Percentiles rank a stretch among this genome's conserved stretches.
Evolutionary conservation across 1,139 yeast genomes (phyloP).

Genomic region (Suhomyces ambrosiae): DNA sequence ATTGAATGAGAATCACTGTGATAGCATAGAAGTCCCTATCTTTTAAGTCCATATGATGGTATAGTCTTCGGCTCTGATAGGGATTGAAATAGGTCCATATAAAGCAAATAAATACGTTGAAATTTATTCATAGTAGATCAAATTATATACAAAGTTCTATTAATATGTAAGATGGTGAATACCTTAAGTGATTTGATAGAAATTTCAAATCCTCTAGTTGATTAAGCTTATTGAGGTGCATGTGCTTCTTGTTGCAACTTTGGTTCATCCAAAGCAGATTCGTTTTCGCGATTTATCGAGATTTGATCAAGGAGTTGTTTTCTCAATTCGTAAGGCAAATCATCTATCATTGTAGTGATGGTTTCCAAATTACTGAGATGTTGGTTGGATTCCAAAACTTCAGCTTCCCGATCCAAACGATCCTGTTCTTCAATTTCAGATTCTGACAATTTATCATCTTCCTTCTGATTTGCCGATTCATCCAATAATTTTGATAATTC

Average conservation of each 20-base stretch:
- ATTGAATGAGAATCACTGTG: neutral
- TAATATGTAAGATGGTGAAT: neutral
- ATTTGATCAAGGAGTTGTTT: constrained; percentile 35
- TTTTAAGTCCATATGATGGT: too few relatives aligned
- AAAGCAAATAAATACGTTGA: constrained; percentile 6
- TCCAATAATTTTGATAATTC: constrained; percentile 49
- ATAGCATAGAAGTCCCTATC: too few relatives aligned
- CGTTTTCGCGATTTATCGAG: constrained; percentile 27
- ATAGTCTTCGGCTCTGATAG: neutral
- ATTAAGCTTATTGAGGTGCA: constrained; percentile 2
- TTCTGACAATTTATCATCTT: constrained; percentile 24
- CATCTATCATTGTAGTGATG: constrained; percentile 39
- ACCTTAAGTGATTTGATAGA: too few relatives aligned
- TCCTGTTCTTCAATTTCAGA: constrained; percentile 28
- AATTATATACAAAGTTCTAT: constrained; percentile 7
- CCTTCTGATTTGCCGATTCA: constrained; percentile 32
- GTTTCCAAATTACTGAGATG: constrained; percentile 30
- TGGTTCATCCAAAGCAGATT: constrained; percentile 12
- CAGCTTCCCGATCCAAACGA: constrained; percentile 30
- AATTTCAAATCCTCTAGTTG: neutral
- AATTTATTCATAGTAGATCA: constrained; percentile 2
- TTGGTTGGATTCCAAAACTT: constrained; percentile 26
- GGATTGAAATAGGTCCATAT: constrained; percentile 1
- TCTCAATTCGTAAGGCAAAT: constrained; percentile 40
- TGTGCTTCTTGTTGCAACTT: constrained; percentile 8